Conservation (phyloP, 805 yeast genomes). For the Metschnikowia aberdeeniae region DNA sequence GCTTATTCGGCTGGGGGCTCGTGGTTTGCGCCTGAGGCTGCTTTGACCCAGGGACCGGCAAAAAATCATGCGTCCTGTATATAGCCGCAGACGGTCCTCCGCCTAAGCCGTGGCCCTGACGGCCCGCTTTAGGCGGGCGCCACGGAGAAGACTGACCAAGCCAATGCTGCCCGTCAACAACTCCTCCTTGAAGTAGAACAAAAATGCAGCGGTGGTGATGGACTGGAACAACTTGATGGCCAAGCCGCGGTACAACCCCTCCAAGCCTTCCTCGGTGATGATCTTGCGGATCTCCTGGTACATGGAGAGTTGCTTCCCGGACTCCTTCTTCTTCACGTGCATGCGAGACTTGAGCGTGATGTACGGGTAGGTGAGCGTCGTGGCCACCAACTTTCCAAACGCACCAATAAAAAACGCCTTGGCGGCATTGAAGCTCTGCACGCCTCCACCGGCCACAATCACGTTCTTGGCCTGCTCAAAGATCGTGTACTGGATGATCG, state of each 20-base stretch:
- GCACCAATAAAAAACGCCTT: slow-evolving; percentile 90
- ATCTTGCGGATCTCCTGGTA: slow-evolving; percentile 53
- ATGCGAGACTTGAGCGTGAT: slow-evolving; percentile 84
- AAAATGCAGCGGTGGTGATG: slow-evolving; percentile 82
- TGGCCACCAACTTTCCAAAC: slow-evolving; percentile 84
- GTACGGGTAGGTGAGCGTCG: slow-evolving; percentile 85
- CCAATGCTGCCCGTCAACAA: slow-evolving; percentile 57
- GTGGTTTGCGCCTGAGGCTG: no score
- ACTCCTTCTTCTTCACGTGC: slow-evolving; percentile 53
- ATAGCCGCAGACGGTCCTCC: no score
- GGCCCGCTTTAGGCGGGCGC: slow-evolving; percentile 5
- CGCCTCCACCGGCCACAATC: slow-evolving; percentile 52
- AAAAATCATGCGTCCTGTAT: no score
- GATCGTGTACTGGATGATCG: slow-evolving; percentile 87
- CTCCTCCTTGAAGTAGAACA: slow-evolving; percentile 88
- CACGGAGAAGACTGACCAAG: slow-evolving; percentile 41
- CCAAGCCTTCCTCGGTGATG: slow-evolving; percentile 64
- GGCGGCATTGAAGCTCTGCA: slow-evolving; percentile 51
- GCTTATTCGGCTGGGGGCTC: no score
- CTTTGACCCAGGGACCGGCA: no score
- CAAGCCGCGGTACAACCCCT: slow-evolving; percentile 78
- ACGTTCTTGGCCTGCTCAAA: slow-evolving; percentile 80
- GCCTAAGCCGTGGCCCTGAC: no score
- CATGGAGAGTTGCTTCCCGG: slow-evolving; percentile 34
- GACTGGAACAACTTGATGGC: slow-evolving; percentile 77